Percentiles rank a stretch among this genome's conserved stretches.
Evolutionary conservation across 495 filamentous ascomycete genomes (phyloP).

Genomic region (Ascobolus immersus): DNA sequence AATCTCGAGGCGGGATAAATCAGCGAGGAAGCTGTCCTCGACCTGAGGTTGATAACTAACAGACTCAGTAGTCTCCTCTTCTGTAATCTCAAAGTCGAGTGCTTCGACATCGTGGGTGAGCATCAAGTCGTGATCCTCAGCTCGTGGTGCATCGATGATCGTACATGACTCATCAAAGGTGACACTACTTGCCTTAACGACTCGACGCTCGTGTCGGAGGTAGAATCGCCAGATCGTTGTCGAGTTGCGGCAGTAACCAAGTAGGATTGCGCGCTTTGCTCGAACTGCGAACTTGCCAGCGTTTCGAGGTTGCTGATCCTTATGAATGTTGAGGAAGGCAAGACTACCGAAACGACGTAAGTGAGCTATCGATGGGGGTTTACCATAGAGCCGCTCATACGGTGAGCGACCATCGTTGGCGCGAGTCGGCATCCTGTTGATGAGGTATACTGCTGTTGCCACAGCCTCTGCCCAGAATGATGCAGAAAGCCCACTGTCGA

Average conservation of each 20-base stretch:
- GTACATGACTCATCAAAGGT: too few species aligned
- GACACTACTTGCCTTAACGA: too few species aligned
- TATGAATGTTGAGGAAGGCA: not conserved
- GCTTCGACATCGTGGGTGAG: too few species aligned
- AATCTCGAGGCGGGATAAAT: too few species aligned
- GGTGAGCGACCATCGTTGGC: not conserved
- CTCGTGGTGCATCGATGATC: too few species aligned
- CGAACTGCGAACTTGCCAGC: not conserved
- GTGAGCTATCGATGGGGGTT: not conserved
- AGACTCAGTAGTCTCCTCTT: too few species aligned
- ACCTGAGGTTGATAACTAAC: too few species aligned
- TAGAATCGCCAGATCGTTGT: constrained; percentile 2
- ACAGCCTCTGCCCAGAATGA: constrained; percentile 1
- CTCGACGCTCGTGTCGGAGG: not conserved
- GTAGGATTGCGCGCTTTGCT: not conserved
- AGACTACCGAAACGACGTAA: not conserved
- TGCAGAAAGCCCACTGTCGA: not conserved
- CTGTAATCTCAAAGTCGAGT: too few species aligned
- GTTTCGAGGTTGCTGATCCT: constrained; percentile 1
- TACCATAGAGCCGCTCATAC: too few species aligned
- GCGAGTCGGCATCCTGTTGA: not conserved
- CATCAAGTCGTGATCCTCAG: too few species aligned
- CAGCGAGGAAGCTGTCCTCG: too few species aligned
- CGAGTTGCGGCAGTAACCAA: constrained; percentile 1
- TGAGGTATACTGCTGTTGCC: not conserved